phyloP scores from a whole-genome alignment of 495 filamentous ascomycete species.

The Saxophila tyrrhenica region DNA sequence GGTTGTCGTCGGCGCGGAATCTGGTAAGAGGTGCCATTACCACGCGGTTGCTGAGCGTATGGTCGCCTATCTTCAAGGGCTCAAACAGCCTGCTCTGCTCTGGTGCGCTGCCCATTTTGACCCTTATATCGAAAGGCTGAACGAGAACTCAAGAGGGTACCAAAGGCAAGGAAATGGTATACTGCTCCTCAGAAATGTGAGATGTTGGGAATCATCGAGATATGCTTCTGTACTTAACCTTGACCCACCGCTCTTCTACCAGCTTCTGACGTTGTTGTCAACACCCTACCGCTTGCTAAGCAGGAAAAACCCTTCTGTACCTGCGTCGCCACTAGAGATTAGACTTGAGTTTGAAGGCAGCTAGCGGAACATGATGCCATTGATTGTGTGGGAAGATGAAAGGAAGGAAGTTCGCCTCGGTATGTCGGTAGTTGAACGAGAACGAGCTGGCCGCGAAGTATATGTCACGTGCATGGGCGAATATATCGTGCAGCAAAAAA shows the following conservation, averaged over 20 bases:
- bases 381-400: background rate
- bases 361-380: background rate
- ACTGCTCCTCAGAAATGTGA: too few relatives aligned
- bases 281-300: too few relatives aligned
- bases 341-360: too few relatives aligned
- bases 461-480: too few relatives aligned
- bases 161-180: background rate
- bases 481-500: too few relatives aligned
- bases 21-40: constrained; percentile 21
- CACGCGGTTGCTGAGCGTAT: constrained; percentile 14
- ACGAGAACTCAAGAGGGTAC: too few relatives aligned
- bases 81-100: constrained; percentile 17
- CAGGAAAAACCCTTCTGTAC: background rate
- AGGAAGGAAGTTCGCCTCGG: background rate
- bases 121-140: background rate
- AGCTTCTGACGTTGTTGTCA: too few relatives aligned
- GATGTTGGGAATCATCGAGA: too few relatives aligned
- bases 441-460: too few relatives aligned
- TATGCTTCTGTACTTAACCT: too few relatives aligned
- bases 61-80: constrained; percentile 13
- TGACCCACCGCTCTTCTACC: too few relatives aligned
- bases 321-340: background rate
- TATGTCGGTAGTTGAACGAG: background rate
- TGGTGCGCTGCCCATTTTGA: constrained; percentile 1
- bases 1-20: constrained; percentile 29